Evolutionary conservation across 2,329 filamentous ascomycete species (phyloP).

Genomic region (Pyricularia sp.): DNA sequence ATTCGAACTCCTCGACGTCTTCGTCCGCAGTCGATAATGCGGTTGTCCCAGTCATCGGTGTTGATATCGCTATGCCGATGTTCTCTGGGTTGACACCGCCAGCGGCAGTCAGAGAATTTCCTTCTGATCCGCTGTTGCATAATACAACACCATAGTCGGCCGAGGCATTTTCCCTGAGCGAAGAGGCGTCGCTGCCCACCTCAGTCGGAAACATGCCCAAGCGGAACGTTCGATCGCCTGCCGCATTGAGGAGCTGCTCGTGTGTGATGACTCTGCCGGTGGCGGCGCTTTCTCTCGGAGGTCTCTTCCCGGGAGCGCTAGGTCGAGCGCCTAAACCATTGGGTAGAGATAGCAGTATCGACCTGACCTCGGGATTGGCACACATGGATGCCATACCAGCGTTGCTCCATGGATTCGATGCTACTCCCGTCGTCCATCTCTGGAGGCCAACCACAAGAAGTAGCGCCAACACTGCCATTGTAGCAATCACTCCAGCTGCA

Average conservation of each 20-base stretch:
- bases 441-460: constrained; percentile 13
- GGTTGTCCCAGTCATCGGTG: neutral
- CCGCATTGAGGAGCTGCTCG: constrained; percentile 1
- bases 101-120: neutral
- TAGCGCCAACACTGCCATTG: constrained; percentile 16
- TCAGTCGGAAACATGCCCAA: neutral
- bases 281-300: neutral
- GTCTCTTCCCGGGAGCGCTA: neutral
- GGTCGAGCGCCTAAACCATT: neutral
- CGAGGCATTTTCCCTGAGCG: neutral
- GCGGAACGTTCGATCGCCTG: neutral
- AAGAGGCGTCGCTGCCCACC: neutral
- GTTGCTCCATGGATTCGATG: constrained; percentile 22
- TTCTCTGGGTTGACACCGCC: neutral
- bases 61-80: neutral
- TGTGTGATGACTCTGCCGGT: constrained; percentile 1
- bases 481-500: constrained; percentile 13
- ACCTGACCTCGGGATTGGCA: constrained; percentile 12
- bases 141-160: constrained; percentile 2
- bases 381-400: constrained; percentile 16
- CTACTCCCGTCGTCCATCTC: constrained; percentile 18
- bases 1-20: neutral
- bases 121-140: constrained; percentile 2
- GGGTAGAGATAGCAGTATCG: constrained; percentile 4
- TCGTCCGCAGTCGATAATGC: neutral